Evolutionary conservation across 2,329 filamentous ascomycete species (phyloP), one percentile per base, ranked within the genome.

Genomic region (Colletotrichum cereale): DNA sequence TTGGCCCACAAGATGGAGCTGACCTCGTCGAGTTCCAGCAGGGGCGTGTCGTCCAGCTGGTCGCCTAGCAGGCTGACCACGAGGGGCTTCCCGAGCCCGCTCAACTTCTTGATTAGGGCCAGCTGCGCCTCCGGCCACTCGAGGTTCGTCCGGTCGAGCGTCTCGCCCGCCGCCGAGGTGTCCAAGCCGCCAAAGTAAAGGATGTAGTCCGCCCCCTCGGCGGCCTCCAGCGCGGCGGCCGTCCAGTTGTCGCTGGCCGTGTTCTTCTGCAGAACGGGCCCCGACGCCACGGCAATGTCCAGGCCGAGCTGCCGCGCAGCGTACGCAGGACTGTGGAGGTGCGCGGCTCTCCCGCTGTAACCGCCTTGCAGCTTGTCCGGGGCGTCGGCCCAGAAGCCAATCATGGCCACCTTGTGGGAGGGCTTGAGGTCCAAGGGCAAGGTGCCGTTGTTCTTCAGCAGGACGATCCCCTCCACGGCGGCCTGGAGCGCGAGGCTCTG

Each of bases 151-250:
- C 89, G 84, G 74, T 91, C 89, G 31, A 78, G 82, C 36, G 80
- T 83, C 75, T 91, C 89, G 4, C 82, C 79, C 73, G 88, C 89
- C 11, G 87, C 80, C 8, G 79, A 80, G 31, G 81, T 85, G 75
- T 90, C 87, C 31, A 89, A 84, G 3, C 89, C 89, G 36, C 86
- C 87, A 18, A 87, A 80, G 73, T 84, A 90, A 34, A 90, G 77
- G 66, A 90, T 84, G 2, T 85, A 79, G 73, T 89, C 87, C 2
- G 86, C 82, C 80, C 77, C 48, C 44, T 81, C 77, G 7, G 86
- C 86, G 67, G 74, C 77, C 26, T 75, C 78, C 24, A 84, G 66
- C 2, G 83, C 83, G 26, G 21, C 12, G 18, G 38, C 38, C 36
- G 58, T 62, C 42, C 58, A 62, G 36, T 47, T 42, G 52, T 82